Evolutionary conservation across 768 basidiomycete species (phyloP).

Genomic region (Pleurotus tuber-regium): DNA sequence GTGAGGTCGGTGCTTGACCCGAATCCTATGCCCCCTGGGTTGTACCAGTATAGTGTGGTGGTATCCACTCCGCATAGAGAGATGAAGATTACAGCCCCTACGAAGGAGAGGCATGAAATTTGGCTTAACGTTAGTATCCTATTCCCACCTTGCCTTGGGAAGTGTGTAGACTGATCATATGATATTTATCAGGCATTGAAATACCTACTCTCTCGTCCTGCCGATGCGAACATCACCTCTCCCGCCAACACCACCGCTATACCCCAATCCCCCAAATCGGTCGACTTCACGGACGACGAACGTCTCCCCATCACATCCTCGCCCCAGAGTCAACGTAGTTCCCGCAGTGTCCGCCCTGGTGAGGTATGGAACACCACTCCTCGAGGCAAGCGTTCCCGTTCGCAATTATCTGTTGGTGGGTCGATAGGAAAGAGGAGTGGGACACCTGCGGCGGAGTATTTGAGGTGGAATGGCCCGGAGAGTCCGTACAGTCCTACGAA

Average conservation of each 20-base stretch:
- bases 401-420: slow-evolving; percentile 70
- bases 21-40: slow-evolving; percentile 92
- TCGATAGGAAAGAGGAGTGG: slow-evolving; percentile 84
- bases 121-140: slow-evolving; percentile 77
- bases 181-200: slow-evolving; percentile 68
- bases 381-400: slow-evolving; percentile 73
- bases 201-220: slow-evolving; percentile 83
- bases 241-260: slow-evolving; percentile 35
- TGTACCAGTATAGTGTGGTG: slow-evolving; percentile 90
- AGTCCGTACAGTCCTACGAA: slow-evolving; percentile 74
- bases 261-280: slow-evolving; percentile 50
- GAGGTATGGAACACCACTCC: slow-evolving; percentile 77
- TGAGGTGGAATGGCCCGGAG: slow-evolving; percentile 75
- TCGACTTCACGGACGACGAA: slow-evolving; percentile 50
- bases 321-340: slow-evolving; percentile 74
- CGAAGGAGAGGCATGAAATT: slow-evolving; percentile 93
- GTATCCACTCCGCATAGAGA: slow-evolving; percentile 92
- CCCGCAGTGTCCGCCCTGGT: slow-evolving; percentile 53
- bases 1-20: slow-evolving; percentile 91
- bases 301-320: slow-evolving; percentile 49
- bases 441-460: slow-evolving; percentile 89
- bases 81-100: slow-evolving; percentile 98
- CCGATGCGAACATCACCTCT: slow-evolving; percentile 31
- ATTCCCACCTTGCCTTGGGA: slow-evolving; percentile 12
- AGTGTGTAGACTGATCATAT: slow-evolving; percentile 13